Conservation (phyloP, 1,284 basidiomycete species). For the Cryptococcus sp. region DNA sequence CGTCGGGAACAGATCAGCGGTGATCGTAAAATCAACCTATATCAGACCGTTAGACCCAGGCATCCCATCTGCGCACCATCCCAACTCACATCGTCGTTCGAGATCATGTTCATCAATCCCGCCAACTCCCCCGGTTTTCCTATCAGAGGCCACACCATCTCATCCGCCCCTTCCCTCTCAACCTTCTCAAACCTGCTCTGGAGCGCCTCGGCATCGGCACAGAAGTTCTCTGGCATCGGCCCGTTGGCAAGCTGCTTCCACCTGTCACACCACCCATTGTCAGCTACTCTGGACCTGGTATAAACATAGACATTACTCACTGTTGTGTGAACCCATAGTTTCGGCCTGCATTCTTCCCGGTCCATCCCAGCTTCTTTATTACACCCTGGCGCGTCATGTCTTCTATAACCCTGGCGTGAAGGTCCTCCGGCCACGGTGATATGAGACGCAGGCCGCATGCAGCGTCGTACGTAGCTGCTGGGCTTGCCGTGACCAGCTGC, state of each 20-base stretch:
- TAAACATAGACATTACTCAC: slow-evolving; percentile 3
- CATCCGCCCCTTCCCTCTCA: slow-evolving; percentile 40
- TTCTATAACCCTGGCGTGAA: slow-evolving; percentile 56
- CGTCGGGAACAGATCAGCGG: slow-evolving; percentile 24
- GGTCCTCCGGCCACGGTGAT: slow-evolving; percentile 56
- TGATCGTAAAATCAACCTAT: slow-evolving; percentile 37
- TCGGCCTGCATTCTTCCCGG: slow-evolving; percentile 7
- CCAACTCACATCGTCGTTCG: slow-evolving; percentile 30
- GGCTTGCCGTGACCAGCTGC: slow-evolving; percentile 72
- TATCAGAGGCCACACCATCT: slow-evolving; percentile 32
- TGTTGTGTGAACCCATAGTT: slow-evolving; percentile 15
- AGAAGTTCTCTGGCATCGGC: slow-evolving; percentile 59
- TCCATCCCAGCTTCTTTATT: slow-evolving; percentile 17
- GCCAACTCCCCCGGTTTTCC: slow-evolving; percentile 38
- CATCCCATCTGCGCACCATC: neutral
- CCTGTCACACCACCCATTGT: slow-evolving; percentile 29
- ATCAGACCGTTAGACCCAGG: neutral
- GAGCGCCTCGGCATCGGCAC: slow-evolving; percentile 63
- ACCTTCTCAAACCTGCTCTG: slow-evolving; percentile 60
- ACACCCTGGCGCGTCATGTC: slow-evolving; percentile 34
- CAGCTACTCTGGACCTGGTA: no score
- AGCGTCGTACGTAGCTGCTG: slow-evolving; percentile 63
- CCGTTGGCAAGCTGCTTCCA: slow-evolving; percentile 54
- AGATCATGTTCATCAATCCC: slow-evolving; percentile 37
- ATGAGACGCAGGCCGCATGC: slow-evolving; percentile 58